Percentiles rank a stretch among this genome's conserved stretches.
Evolutionary conservation across 208 protist genomes (phyloP).

Genomic region (Crithidia sp.): DNA sequence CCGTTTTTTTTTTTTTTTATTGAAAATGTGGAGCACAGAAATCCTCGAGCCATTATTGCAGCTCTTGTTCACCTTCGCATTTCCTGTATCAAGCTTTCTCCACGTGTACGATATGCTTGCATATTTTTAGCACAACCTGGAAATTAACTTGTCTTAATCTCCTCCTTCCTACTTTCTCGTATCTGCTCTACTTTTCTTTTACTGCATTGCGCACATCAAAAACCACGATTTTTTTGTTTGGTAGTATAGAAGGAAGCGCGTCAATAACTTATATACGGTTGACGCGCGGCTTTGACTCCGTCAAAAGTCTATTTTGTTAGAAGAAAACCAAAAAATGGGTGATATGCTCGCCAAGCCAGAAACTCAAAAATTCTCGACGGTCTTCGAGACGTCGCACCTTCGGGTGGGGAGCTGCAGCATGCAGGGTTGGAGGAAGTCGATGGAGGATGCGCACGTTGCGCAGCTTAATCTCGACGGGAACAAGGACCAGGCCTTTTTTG

Average conservation of each 20-base stretch:
- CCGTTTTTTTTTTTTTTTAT: not conserved
- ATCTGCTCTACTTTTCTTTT: conserved; percentile 10
- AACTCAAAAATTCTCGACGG: conserved; percentile 91
- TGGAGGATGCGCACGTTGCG: conserved; percentile 92
- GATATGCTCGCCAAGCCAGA: conserved; percentile 90
- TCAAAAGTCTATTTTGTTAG: conserved; percentile 23
- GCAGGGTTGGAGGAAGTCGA: conserved; percentile 92
- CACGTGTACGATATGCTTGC: too few species aligned
- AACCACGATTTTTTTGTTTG: not conserved
- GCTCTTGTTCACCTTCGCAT: too few species aligned
- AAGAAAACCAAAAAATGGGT: conserved; percentile 53
- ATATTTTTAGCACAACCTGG: not conserved
- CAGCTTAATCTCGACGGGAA: conserved; percentile 81
- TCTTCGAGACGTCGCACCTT: conserved; percentile 85
- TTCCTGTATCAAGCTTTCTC: too few species aligned
- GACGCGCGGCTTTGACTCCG: conserved; percentile 16
- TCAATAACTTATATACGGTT: conserved; percentile 13
- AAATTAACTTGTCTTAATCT: too few species aligned
- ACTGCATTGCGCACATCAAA: not conserved
- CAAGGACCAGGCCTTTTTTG: conserved; percentile 80
- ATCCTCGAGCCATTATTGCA: too few species aligned
- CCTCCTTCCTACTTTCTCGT: not conserved
- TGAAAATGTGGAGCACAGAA: not conserved
- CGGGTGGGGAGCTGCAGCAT: conserved; percentile 89
- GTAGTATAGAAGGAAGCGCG: conserved; percentile 9